Base-by-base conservation (phyloP, 2,329 filamentous ascomycete species). In the Alternaria sp. region DNA sequence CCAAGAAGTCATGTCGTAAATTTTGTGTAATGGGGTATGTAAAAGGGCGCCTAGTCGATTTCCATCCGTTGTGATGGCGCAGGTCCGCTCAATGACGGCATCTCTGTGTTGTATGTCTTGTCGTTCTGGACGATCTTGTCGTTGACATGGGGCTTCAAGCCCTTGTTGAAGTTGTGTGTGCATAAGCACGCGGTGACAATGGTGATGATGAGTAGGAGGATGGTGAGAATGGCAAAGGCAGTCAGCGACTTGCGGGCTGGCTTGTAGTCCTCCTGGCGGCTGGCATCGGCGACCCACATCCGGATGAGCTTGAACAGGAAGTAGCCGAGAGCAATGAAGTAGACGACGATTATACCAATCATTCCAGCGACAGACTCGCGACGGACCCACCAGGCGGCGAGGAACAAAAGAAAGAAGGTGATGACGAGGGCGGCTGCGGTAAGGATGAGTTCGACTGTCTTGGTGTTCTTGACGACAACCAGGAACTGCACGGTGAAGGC, bases 401-500 rank as follows among this genome's bases (percentile, higher is more conserved):
- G 87, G 62, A 97, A 84, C 43, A 99, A 88, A 72, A 99, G 95
- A 69, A 90, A 81, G 70, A 99, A 94, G 8, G 96, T 98, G 74
- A 98, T 86, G 30, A 94, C 94, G 57, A 99, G 91, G 25, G 95
- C 96, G 65, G 91, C 92, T 51, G 96, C 89, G 8, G 96, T 99
- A 56, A 98, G 85, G 58, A 87, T 91, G 73, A 96, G 93, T 80
- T 99, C 96, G 73, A 89, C 84, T 66, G 90, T 87, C 51, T 86
- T 86, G 25, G 85, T 86, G 68, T 87, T 84, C 64, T 84, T 87
- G 63, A 99, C 93, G 62, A 98, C 91, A 72, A 99, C 95, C 57
- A 98, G 87, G 81, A 99, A 99, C 78, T 99, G 96, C 50, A 99
- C 93, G 7, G 96, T 98, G 81, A 99, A 99, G 58, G 95, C 96